These are phyloP conservation scores for Myrica gale DNA, from an alignment of 306 rosid species.

Conservation along the genomic window DNA sequence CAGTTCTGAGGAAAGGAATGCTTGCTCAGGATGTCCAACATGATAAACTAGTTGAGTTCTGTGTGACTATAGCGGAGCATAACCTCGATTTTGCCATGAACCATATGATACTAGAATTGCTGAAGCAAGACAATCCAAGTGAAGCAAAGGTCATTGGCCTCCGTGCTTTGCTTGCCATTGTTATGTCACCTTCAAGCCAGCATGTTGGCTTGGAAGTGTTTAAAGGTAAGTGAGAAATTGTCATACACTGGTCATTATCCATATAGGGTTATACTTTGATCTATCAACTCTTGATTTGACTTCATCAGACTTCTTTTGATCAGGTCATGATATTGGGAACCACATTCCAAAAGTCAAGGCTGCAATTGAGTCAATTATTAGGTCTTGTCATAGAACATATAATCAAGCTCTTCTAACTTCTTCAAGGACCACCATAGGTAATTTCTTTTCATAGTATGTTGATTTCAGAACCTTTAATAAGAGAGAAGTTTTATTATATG, in stretches of 20 bases:
- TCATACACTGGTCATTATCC: conserved; percentile 15
- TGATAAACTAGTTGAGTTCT: conserved; percentile 96
- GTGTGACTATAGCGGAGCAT: conserved; percentile 97
- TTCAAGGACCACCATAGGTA: conserved; percentile 91
- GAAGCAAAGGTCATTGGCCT: conserved; percentile 99
- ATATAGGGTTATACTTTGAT: conserved; percentile 12
- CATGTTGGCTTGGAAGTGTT: conserved; percentile 80
- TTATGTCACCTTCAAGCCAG: conserved; percentile 82
- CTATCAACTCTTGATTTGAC: conserved; percentile 15
- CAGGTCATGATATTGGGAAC: conserved; percentile 95
- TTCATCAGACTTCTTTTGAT: conserved; percentile 32
- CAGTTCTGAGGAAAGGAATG: conserved; percentile 88
- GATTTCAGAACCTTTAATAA: conserved; percentile 21
- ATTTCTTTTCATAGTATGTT: conserved; percentile 28
- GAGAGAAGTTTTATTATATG: not conserved
- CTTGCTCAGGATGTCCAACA: conserved; percentile 98
- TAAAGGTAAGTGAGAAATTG: conserved; percentile 54
- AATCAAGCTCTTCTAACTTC: conserved; percentile 97
- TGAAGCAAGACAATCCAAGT: conserved; percentile 89
- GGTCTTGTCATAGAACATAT: conserved; percentile 78
- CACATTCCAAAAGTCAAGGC: conserved; percentile 95
- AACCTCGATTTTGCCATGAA: conserved; percentile 99
- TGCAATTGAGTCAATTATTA: conserved; percentile 87
- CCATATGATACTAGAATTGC: conserved; percentile 92
- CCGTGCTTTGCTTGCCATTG: conserved; percentile 95